Conservation (phyloP, 441 rosid genomes). For the Adansonia rubrostipa region DNA sequence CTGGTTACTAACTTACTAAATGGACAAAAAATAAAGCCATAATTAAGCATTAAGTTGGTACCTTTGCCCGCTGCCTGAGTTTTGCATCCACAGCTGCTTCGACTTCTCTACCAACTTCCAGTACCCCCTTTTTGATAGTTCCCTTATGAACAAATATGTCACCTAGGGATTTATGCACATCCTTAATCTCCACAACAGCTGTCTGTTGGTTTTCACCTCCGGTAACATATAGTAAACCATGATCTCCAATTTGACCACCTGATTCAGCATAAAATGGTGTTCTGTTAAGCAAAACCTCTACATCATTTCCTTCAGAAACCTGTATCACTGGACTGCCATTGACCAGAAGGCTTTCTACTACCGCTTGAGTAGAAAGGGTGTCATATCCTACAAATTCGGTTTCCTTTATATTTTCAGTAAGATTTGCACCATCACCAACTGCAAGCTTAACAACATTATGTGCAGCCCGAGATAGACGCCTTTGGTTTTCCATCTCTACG, state of each 20-base stretch:
- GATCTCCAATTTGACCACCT: constrained; percentile 93
- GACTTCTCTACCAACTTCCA: constrained; percentile 91
- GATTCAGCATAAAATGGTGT: constrained; percentile 97
- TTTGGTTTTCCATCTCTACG: constrained; percentile 84
- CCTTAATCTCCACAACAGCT: constrained; percentile 79
- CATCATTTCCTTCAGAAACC: constrained; percentile 82
- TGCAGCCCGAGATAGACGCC: constrained; percentile 87
- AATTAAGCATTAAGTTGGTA: constrained; percentile 29
- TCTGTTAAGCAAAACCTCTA: constrained; percentile 78
- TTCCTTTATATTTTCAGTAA: constrained; percentile 55
- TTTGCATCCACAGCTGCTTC: constrained; percentile 82
- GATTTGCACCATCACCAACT: constrained; percentile 60
- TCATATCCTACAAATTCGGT: constrained; percentile 87
- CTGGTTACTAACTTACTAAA: background rate
- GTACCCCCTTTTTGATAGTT: constrained; percentile 63
- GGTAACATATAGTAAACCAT: constrained; percentile 66
- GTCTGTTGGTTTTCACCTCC: constrained; percentile 47
- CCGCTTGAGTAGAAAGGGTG: constrained; percentile 69
- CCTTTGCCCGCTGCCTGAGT: constrained; percentile 83
- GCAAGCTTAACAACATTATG: constrained; percentile 78
- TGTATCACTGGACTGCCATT: constrained; percentile 77
- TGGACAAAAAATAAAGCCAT: constrained; percentile 12
- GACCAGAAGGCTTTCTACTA: constrained; percentile 75
- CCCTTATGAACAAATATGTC: constrained; percentile 86
- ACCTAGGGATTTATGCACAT: constrained; percentile 77